These are phyloP conservation scores for Fonsecaea pedrosoi DNA, from an alignment of 2,329 filamentous ascomycete species.

Conservation along the genomic window DNA sequence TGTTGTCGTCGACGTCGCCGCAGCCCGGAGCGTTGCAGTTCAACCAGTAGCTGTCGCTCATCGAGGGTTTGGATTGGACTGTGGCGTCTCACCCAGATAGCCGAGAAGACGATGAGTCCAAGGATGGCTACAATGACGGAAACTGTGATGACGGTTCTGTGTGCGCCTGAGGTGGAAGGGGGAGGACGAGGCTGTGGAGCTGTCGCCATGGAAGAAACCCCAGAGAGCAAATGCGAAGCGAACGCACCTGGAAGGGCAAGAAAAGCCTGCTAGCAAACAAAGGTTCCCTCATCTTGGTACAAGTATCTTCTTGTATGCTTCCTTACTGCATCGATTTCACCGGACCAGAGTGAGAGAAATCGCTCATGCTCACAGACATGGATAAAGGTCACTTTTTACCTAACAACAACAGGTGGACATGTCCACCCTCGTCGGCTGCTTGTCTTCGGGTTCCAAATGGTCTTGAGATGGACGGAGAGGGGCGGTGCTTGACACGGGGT, in stretches of 20 bases:
- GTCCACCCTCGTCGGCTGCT: background rate
- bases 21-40: constrained; percentile 15
- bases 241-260: background rate
- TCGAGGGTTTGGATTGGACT: constrained; percentile 7
- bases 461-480: background rate
- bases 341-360: constrained; percentile 5
- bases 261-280: background rate
- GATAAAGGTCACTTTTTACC: constrained; percentile 3
- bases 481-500: background rate
- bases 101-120: constrained; percentile 12
- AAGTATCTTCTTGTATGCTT: background rate
- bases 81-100: constrained; percentile 4
- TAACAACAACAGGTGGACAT: constrained; percentile 4
- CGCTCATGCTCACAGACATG: constrained; percentile 9
- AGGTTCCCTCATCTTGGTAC: constrained; percentile 6
- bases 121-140: constrained; percentile 13
- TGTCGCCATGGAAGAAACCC: constrained; percentile 17
- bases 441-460: background rate
- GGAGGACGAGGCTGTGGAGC: constrained; percentile 2
- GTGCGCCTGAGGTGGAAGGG: background rate
- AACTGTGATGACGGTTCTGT: constrained; percentile 19
- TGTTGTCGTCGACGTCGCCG: constrained; percentile 3
- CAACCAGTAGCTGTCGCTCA: constrained; percentile 7
- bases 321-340: background rate
- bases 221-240: background rate